Evolutionary conservation across 768 basidiomycete genomes (phyloP).

Genomic region (Candolleomyces efflorescens): DNA sequence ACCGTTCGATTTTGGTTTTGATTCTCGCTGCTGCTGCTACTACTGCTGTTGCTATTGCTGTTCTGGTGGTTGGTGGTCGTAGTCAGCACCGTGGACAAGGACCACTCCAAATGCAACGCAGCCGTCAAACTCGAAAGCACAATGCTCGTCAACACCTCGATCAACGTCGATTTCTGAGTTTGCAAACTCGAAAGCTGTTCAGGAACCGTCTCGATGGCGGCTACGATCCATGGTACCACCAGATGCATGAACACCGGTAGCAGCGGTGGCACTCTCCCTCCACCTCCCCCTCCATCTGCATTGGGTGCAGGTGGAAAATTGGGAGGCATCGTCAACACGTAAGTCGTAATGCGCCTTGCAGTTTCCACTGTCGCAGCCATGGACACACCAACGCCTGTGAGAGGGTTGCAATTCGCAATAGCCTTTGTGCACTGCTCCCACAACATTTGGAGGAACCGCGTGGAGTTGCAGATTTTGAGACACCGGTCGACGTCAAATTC

Average conservation of each 20-base stretch:
- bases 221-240: constrained; percentile 59
- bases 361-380: constrained; percentile 57
- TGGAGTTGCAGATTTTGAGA: constrained; percentile 52
- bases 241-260: constrained; percentile 71
- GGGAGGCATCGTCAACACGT: constrained; percentile 59
- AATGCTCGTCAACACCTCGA: constrained; percentile 63
- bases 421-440: constrained; percentile 61
- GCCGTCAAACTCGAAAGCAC: constrained; percentile 63
- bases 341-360: constrained; percentile 62
- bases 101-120: constrained; percentile 69
- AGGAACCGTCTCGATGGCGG: constrained; percentile 45
- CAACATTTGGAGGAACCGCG: constrained; percentile 59
- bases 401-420: not conserved
- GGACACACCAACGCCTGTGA: constrained; percentile 24
- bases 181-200: constrained; percentile 48
- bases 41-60: not conserved
- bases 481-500: constrained; percentile 64
- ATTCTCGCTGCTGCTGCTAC: not conserved
- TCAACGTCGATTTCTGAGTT: constrained; percentile 53
- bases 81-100: constrained; percentile 49
- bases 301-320: too few species aligned
- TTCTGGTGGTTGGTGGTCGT: constrained; percentile 22
- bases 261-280: constrained; percentile 46
- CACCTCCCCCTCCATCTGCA: constrained; percentile 18
- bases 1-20: too few species aligned